These are phyloP conservation scores for Zasmidium citrigriseum DNA, from an alignment of 2,329 filamentous ascomycete species.

Conservation along the genomic window DNA sequence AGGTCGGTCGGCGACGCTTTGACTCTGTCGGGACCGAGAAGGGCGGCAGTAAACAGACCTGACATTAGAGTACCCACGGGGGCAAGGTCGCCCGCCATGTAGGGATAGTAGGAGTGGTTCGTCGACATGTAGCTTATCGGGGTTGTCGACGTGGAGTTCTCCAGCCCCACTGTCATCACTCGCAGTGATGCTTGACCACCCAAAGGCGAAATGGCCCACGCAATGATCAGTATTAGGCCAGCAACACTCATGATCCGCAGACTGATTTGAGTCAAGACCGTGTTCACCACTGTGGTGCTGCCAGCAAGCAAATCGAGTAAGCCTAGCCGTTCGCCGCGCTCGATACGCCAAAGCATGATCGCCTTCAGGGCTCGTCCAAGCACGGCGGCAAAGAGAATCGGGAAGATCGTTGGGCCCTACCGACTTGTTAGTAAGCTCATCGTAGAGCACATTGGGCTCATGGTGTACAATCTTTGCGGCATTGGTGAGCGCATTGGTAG, in stretches of 20 bases:
- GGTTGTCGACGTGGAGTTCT: background rate
- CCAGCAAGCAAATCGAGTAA: slow-evolving; percentile 9
- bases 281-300: slow-evolving; percentile 6
- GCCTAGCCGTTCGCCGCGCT: slow-evolving; percentile 3
- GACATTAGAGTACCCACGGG: background rate
- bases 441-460: too few relatives aligned
- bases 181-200: too few relatives aligned
- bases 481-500: background rate
- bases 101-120: background rate
- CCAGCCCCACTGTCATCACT: background rate
- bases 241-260: background rate
- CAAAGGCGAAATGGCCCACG: slow-evolving; percentile 4
- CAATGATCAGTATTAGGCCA: background rate
- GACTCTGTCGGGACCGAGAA: background rate
- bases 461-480: background rate
- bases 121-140: slow-evolving; percentile 2
- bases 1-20: slow-evolving; percentile 4
- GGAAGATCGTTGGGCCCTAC: slow-evolving; percentile 9
- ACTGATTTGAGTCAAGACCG: background rate
- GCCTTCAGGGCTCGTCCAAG: slow-evolving; percentile 3
- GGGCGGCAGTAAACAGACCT: slow-evolving; percentile 5
- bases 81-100: background rate
- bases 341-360: slow-evolving; percentile 1
- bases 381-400: slow-evolving; percentile 5
- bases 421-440: background rate